phyloP scores from a whole-genome alignment of 495 filamentous ascomycete species.

The Cudoniella acicularis region DNA sequence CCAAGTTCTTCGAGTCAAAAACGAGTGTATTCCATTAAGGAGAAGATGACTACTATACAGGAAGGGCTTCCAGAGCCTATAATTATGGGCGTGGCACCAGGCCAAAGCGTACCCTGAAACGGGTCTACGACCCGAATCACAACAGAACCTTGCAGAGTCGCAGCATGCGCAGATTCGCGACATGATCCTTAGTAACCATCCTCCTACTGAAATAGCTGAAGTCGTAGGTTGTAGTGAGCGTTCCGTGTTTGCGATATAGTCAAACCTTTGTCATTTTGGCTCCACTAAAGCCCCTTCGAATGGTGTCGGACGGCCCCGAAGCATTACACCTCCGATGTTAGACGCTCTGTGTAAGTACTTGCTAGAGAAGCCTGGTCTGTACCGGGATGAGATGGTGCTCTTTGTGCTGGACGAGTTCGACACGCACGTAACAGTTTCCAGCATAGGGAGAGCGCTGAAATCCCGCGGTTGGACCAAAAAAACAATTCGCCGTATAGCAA shows the following conservation, averaged over 20 bases:
- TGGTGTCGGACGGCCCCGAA: slow-evolving; percentile 7
- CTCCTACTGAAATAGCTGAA: neutral
- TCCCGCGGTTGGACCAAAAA: neutral
- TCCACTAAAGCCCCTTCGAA: slow-evolving; percentile 3
- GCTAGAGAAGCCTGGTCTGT: slow-evolving; percentile 32
- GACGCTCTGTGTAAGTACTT: slow-evolving; percentile 29
- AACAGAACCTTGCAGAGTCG: neutral
- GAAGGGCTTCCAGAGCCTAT: too few species aligned
- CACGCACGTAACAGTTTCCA: neutral
- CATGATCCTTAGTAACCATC: neutral
- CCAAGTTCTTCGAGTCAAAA: too few species aligned
- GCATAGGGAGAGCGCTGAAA: neutral
- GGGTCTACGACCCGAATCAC: too few species aligned
- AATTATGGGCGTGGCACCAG: too few species aligned
- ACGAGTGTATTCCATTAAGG: too few species aligned
- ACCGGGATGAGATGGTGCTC: slow-evolving; percentile 31
- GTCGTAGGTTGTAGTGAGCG: neutral
- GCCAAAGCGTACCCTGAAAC: too few species aligned
- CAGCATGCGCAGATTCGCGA: neutral
- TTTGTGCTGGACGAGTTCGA: slow-evolving; percentile 28
- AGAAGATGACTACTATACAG: too few species aligned
- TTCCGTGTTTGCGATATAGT: too few species aligned
- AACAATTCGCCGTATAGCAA: slow-evolving; percentile 7
- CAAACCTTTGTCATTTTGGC: neutral
- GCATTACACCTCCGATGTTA: slow-evolving; percentile 21